Conservation (phyloP, 2,329 filamentous ascomycete species). For the Cryphonectria parasitica region DNA sequence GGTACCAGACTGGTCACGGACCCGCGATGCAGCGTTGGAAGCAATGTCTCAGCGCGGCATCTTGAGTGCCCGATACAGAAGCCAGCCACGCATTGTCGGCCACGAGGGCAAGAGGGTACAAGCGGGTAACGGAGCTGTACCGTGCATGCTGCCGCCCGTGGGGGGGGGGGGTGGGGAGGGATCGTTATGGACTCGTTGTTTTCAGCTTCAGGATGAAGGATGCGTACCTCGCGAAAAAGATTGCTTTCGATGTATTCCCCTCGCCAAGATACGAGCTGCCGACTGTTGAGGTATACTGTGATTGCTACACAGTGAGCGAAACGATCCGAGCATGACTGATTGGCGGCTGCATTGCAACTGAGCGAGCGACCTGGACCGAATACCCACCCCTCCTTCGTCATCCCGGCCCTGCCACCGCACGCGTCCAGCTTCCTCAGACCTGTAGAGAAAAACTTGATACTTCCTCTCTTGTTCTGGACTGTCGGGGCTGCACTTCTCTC, state of each 20-base stretch:
- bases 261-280: not conserved
- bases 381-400: not conserved
- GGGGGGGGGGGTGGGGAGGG: no score
- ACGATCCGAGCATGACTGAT: not conserved
- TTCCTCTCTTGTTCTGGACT: no score
- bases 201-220: not conserved
- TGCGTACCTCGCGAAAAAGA: not conserved
- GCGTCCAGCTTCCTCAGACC: not conserved
- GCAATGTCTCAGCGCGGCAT: not conserved
- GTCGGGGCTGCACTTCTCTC: no score
- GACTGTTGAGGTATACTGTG: not conserved
- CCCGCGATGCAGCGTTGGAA: not conserved
- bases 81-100: not conserved
- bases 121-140: not conserved
- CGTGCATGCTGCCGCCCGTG: not conserved
- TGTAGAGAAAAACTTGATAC: no score
- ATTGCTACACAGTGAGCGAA: not conserved
- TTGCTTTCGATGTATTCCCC: not conserved
- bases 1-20: not conserved
- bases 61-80: not conserved
- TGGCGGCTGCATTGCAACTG: not conserved
- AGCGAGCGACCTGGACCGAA: not conserved
- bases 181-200: not conserved
- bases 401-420: not conserved
- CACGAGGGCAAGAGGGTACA: not conserved